phyloP scores from a whole-genome alignment of 1,284 basidiomycete species.

The Chalciporus piperatoides region DNA sequence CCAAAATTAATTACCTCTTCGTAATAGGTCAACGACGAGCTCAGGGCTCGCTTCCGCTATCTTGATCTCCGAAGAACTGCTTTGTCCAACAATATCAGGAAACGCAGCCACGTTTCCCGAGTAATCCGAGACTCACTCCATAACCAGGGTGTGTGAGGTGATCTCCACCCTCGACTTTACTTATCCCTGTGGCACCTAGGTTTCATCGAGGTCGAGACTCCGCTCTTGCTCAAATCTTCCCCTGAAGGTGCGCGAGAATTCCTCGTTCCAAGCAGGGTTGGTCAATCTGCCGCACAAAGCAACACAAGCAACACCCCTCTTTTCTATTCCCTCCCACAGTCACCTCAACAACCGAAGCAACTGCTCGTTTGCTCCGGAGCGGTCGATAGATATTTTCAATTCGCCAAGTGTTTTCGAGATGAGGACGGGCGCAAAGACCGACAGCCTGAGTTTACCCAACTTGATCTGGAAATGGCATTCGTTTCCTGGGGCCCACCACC shows the following conservation, averaged over 20 bases:
- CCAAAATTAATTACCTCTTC: constrained; percentile 21
- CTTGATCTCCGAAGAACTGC: constrained; percentile 80
- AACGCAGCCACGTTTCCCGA: constrained; percentile 77
- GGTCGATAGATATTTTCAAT: constrained; percentile 87
- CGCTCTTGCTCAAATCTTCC: constrained; percentile 87
- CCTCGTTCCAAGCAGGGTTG: constrained; percentile 80
- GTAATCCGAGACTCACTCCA: constrained; percentile 73
- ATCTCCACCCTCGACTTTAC: constrained; percentile 7
- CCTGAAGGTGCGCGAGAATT: constrained; percentile 95
- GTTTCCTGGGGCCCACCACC: constrained; percentile 62
- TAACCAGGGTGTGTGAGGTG: constrained; percentile 53
- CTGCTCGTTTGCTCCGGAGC: constrained; percentile 89
- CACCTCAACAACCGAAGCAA: constrained; percentile 95
- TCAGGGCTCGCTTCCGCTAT: constrained; percentile 82
- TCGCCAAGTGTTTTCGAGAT: constrained; percentile 93
- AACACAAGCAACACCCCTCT: constrained; percentile 39
- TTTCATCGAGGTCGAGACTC: constrained; percentile 93
- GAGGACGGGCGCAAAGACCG: constrained; percentile 93
- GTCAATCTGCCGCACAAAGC: constrained; percentile 27
- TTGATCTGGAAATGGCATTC: constrained; percentile 96
- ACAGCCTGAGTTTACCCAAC: constrained; percentile 95
- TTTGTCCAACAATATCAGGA: constrained; percentile 75
- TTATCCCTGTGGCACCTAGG: constrained; percentile 39
- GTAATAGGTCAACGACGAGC: constrained; percentile 75
- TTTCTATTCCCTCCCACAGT: constrained; percentile 92